These are phyloP conservation scores for Cercospora zeae-maydis DNA, from an alignment of 2,329 filamentous ascomycete species.

Conservation along the genomic window DNA sequence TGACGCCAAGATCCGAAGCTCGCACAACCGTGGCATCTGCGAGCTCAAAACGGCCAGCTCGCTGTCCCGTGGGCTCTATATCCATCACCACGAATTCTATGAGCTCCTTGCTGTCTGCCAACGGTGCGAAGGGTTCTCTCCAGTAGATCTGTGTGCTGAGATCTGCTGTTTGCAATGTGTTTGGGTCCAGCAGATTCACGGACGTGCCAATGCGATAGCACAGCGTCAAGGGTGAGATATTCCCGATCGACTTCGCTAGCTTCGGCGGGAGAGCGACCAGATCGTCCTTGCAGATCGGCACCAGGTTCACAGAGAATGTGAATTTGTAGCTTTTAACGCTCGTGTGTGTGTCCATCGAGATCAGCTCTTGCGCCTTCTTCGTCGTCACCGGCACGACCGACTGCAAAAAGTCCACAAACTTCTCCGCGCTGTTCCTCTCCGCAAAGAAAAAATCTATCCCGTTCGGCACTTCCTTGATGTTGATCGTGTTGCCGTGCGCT, in stretches of 20 bases:
- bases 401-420: constrained; percentile 84
- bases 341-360: constrained; percentile 89
- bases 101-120: constrained; percentile 80
- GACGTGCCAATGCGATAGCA: constrained; percentile 87
- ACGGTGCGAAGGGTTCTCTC: constrained; percentile 77
- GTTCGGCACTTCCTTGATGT: constrained; percentile 95
- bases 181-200: constrained; percentile 83
- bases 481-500: constrained; percentile 89
- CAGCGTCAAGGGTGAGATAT: constrained; percentile 80
- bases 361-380: constrained; percentile 88
- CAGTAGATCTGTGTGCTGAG: constrained; percentile 81
- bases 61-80: constrained; percentile 72
- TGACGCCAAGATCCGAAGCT: constrained; percentile 78
- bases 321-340: constrained; percentile 93
- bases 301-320: constrained; percentile 79
- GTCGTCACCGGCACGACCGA: constrained; percentile 74
- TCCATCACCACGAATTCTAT: constrained; percentile 94
- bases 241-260: constrained; percentile 79
- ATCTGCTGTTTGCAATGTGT: constrained; percentile 86
- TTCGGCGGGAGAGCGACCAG: constrained; percentile 89
- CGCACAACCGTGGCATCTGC: constrained; percentile 86
- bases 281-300: constrained; percentile 97
- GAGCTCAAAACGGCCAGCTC: constrained; percentile 77
- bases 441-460: constrained; percentile 96
- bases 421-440: constrained; percentile 83